Evolutionary conservation across 257 asterid genomes (phyloP), one percentile per base, ranked within the genome.

Genomic region (Solanum phureja): DNA sequence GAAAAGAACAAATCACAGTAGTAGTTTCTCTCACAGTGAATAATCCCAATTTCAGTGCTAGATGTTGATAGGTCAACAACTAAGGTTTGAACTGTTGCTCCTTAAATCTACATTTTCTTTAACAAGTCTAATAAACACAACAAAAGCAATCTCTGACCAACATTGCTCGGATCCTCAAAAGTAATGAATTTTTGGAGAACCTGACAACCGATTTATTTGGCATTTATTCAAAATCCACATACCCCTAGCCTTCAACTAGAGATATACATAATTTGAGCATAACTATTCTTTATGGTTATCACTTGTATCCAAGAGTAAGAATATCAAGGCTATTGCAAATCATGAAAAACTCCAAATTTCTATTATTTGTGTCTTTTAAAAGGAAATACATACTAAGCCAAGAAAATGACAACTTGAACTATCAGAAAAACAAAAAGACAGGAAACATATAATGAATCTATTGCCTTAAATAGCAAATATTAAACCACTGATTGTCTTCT

Each of bases 61-160:
- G 91, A 91, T 91, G 89, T 89, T 93, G 92, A 91, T 87, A 66
- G 90, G 91, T 91, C 92, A 88, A 89, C 88, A 90, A 58, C 88
- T 89, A 87, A 74, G 90, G 89, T 64, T 46, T 89, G 87, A 88
- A 84, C 84, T 86, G 91, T 76, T 79, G 87, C 82, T 71, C 90
- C 88, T 87, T 86, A 83, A 77, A 89, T 90, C 88, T 34, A 72
- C 44, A 33, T 33, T 16, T 33, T 33, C 42, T 72, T 34, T 72
- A 8, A 34, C 23, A 4, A 7, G 14, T 19, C 4, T 34, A 34
- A 73, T 19, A 73, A 34, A 73, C 87, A 87, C 37, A 24, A 77
- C 37, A 42, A 24, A 77, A 24, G 19, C 4, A 79, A 44, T 27
- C 19, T 2, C 19, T 37, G 49, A 74, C 31, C 4, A 2, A 18